These are phyloP conservation scores for Excoecaria agallocha DNA, from an alignment of 345 rosid species.

Conservation along the genomic window DNA sequence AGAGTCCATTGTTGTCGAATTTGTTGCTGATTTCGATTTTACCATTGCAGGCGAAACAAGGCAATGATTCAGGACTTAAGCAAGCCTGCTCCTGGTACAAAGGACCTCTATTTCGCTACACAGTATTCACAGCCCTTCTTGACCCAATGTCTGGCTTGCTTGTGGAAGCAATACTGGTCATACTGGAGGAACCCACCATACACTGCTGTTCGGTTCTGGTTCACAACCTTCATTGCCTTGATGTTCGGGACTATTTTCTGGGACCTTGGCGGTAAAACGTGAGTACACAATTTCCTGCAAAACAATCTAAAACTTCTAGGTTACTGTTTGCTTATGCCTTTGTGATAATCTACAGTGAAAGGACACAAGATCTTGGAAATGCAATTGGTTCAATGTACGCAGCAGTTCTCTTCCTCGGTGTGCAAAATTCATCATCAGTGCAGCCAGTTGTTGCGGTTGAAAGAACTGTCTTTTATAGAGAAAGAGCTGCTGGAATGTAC, in stretches of 20 bases:
- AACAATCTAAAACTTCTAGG: not conserved
- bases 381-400: slow-evolving; percentile 77
- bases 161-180: slow-evolving; percentile 68
- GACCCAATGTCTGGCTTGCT: slow-evolving; percentile 56
- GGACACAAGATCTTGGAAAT: slow-evolving; percentile 50
- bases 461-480: slow-evolving; percentile 73
- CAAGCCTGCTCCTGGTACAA: slow-evolving; percentile 51
- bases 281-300: slow-evolving; percentile 16
- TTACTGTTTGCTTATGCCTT: not conserved
- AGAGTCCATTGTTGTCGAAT: not conserved
- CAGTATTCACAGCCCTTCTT: slow-evolving; percentile 50
- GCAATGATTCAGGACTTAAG: slow-evolving; percentile 52
- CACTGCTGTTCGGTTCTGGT: slow-evolving; percentile 61
- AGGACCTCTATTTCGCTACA: slow-evolving; percentile 52
- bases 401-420: slow-evolving; percentile 67
- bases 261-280: slow-evolving; percentile 62
- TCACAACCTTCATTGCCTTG: slow-evolving; percentile 54
- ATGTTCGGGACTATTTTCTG: slow-evolving; percentile 67
- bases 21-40: not conserved
- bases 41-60: slow-evolving; percentile 40
- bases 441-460: slow-evolving; percentile 75
- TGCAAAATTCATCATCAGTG: slow-evolving; percentile 52
- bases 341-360: slow-evolving; percentile 33
- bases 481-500: slow-evolving; percentile 82
- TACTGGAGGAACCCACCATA: slow-evolving; percentile 72